Evolutionary conservation across 2,329 filamentous ascomycete genomes (phyloP).

Genomic region (Beauveria sp.): DNA sequence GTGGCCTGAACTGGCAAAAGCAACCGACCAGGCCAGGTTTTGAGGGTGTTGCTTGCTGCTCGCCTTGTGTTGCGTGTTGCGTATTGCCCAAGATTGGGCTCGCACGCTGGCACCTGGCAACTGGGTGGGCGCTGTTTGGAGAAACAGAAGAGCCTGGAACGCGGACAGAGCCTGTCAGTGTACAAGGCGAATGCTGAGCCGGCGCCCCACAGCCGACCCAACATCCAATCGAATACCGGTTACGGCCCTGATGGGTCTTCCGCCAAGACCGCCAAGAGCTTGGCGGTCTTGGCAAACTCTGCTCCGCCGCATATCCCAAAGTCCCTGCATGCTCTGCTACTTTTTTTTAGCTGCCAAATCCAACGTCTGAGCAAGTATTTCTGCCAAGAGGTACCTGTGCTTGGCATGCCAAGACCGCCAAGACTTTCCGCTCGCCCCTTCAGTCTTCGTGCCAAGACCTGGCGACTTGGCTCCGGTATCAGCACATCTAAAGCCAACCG

Average conservation of each 20-base stretch:
- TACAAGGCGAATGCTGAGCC: constrained; percentile 7
- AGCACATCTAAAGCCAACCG: constrained; percentile 10
- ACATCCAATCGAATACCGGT: constrained; percentile 20
- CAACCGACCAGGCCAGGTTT: neutral
- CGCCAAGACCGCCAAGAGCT: constrained; percentile 33
- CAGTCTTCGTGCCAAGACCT: constrained; percentile 11
- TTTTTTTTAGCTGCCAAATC: neutral
- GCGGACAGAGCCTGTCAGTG: constrained; percentile 6
- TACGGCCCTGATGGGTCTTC: constrained; percentile 20
- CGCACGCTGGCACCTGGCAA: too few relatives aligned
- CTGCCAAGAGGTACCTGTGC: constrained; percentile 19
- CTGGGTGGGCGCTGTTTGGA: neutral
- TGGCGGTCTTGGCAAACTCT: constrained; percentile 27
- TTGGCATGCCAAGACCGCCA: constrained; percentile 29
- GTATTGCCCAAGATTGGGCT: neutral
- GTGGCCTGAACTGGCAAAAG: neutral
- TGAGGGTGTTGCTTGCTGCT: neutral
- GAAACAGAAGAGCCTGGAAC: constrained; percentile 11
- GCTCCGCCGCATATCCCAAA: constrained; percentile 20
- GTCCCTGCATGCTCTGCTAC: neutral
- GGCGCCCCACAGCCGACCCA: neutral
- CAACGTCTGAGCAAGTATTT: neutral
- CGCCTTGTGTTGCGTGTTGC: too few relatives aligned
- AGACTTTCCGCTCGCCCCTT: constrained; percentile 31
- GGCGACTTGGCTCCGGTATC: constrained; percentile 9